Conservation (phyloP, 1,284 basidiomycete genomes). For the Malassezia brasiliensis region DNA sequence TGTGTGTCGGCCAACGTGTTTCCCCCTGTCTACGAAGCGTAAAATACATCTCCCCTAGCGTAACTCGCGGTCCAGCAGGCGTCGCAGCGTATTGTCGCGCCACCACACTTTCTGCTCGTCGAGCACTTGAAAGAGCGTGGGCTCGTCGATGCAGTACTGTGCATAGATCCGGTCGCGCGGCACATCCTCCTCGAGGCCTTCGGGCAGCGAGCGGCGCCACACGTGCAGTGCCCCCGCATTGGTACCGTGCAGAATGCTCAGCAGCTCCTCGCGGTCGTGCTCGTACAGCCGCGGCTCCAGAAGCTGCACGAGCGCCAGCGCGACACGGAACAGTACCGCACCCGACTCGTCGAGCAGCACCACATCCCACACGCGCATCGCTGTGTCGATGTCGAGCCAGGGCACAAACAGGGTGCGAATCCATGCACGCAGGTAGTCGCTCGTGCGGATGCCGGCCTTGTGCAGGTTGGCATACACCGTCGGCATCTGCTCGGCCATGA, state of each 20-base stretch:
- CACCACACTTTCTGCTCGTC: conserved; percentile 36
- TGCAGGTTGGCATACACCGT: conserved; percentile 57
- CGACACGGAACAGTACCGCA: conserved; percentile 29
- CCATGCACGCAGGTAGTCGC: conserved; percentile 29
- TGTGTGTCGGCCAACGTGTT: neutral
- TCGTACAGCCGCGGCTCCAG: conserved; percentile 36
- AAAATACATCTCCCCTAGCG: neutral
- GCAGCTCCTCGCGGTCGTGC: conserved; percentile 30
- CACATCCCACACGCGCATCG: conserved; percentile 37
- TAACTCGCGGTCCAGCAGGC: conserved; percentile 39
- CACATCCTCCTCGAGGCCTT: neutral
- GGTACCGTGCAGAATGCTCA: conserved; percentile 27
- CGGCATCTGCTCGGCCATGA: conserved; percentile 84
- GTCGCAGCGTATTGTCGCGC: conserved; percentile 34
- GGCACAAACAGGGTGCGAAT: conserved; percentile 28
- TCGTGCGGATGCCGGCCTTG: conserved; percentile 24
- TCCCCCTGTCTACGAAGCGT: conserved; percentile 17
- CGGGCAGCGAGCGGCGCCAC: conserved; percentile 25
- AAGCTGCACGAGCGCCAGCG: conserved; percentile 33
- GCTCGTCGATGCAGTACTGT: conserved; percentile 36
- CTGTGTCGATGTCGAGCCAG: conserved; percentile 36
- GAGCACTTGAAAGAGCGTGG: conserved; percentile 27
- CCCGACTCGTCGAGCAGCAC: conserved; percentile 37
- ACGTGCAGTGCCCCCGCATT: conserved; percentile 31
- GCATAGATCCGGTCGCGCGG: conserved; percentile 40